A percentile compares a stretch with the other conserved stretches of the same genome.
Conservation (phyloP, 345 rosid species). For the Syzygium aromaticum region DNA sequence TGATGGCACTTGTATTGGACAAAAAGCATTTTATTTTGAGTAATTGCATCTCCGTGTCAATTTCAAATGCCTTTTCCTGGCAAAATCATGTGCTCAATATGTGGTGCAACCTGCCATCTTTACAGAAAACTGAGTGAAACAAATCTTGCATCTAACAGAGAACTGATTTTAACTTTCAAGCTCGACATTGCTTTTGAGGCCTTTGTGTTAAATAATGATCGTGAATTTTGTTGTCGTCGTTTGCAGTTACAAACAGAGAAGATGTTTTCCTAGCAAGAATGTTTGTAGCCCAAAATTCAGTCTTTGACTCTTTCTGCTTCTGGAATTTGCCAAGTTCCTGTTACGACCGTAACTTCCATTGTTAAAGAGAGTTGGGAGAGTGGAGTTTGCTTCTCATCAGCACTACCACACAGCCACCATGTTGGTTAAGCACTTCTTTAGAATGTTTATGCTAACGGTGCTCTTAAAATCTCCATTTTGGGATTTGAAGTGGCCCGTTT, state of each 20-base stretch:
- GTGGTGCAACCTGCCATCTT: background rate
- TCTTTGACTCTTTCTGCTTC: background rate
- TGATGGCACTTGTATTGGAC: background rate
- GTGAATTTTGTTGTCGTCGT: background rate
- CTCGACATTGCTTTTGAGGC: background rate
- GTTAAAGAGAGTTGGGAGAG: background rate
- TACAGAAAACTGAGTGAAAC: background rate
- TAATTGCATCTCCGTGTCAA: background rate
- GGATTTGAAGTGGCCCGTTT: background rate
- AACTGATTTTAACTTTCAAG: background rate
- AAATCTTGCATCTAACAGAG: background rate
- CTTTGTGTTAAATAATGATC: background rate
- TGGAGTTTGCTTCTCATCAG: background rate
- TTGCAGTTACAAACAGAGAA: background rate
- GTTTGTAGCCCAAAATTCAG: background rate
- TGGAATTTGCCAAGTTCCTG: background rate
- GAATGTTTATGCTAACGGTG: background rate
- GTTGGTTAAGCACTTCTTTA: background rate
- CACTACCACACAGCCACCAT: background rate
- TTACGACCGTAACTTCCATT: background rate
- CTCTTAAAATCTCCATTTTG: background rate
- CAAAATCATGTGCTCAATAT: background rate
- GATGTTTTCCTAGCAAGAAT: background rate
- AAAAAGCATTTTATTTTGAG: background rate
- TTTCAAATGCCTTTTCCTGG: background rate